Evolutionary conservation across 2,329 filamentous ascomycete genomes (phyloP).

Genomic region (Ceratocystis harringtonii): DNA sequence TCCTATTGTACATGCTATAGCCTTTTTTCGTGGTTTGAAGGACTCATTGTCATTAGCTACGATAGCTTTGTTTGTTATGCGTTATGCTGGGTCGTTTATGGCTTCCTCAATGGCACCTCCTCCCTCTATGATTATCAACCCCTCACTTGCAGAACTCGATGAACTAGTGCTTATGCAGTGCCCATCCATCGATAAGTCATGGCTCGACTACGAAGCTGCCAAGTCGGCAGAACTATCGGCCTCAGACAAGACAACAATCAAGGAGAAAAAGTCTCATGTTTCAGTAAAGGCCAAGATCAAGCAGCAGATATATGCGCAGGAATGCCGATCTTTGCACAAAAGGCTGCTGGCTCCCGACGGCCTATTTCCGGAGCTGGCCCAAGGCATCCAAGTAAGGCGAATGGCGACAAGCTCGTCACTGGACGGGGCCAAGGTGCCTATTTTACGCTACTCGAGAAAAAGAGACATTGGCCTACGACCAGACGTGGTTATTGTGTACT

Average conservation of each 20-base stretch:
- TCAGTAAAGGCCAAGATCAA: constrained; percentile 21
- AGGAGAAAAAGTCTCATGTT: constrained; percentile 21
- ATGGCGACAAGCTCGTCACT: constrained; percentile 24
- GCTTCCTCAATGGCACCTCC: constrained; percentile 13
- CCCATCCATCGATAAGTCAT: constrained; percentile 28
- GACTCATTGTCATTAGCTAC: not conserved
- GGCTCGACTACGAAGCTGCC: constrained; percentile 27
- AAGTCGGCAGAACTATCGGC: constrained; percentile 20
- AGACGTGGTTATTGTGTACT: constrained; percentile 29
- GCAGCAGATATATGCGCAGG: constrained; percentile 27
- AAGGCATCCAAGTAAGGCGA: constrained; percentile 23
- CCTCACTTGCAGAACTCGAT: constrained; percentile 17
- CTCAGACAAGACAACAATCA: constrained; percentile 20
- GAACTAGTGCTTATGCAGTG: constrained; percentile 23
- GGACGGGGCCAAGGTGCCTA: constrained; percentile 25
- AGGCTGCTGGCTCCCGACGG: constrained; percentile 26
- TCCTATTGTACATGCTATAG: not conserved
- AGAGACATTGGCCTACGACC: constrained; percentile 15
- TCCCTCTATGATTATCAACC: constrained; percentile 12
- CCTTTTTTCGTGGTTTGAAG: not conserved
- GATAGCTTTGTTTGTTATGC: not conserved
- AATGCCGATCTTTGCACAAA: constrained; percentile 27
- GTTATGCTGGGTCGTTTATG: not conserved
- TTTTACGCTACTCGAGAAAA: constrained; percentile 25
- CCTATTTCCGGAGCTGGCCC: constrained; percentile 26